Percentiles rank a stretch among this genome's conserved stretches.
Evolutionary conservation across 1,284 basidiomycete genomes (phyloP).

Genomic region (Ganoderma leucocontextum): DNA sequence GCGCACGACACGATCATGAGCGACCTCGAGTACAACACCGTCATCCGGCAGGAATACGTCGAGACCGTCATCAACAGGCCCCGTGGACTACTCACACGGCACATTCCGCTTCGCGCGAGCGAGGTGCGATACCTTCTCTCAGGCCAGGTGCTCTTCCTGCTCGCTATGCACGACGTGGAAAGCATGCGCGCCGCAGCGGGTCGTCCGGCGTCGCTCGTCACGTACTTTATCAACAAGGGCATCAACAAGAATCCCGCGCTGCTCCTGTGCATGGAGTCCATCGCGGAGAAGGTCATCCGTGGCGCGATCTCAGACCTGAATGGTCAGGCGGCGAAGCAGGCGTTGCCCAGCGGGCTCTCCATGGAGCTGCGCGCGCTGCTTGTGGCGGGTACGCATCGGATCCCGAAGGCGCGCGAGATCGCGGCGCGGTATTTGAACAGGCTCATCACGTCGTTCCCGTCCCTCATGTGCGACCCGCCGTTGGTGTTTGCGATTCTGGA

Average conservation of each 20-base stretch:
- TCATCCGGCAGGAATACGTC: constrained; percentile 89
- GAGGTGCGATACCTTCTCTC: constrained; percentile 84
- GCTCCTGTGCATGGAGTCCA: constrained; percentile 81
- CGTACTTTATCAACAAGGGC: constrained; percentile 91
- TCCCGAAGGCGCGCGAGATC: constrained; percentile 82
- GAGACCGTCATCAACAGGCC: constrained; percentile 78
- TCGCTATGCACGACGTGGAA: constrained; percentile 92
- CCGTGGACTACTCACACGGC: constrained; percentile 66
- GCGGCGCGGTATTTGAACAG: constrained; percentile 87
- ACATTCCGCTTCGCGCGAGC: constrained; percentile 74
- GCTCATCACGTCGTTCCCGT: constrained; percentile 93
- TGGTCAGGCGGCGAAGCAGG: constrained; percentile 80
- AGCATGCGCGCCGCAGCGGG: constrained; percentile 86
- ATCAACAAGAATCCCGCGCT: constrained; percentile 79
- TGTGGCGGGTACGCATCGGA: constrained; percentile 84
- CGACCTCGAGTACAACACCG: constrained; percentile 93
- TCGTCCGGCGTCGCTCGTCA: constrained; percentile 83
- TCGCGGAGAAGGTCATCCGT: constrained; percentile 89
- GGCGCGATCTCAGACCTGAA: constrained; percentile 78
- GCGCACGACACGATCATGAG: constrained; percentile 88
- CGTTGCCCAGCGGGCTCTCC: constrained; percentile 77
- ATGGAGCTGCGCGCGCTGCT: constrained; percentile 82
- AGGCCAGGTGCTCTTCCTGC: constrained; percentile 88
- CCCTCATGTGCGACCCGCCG: constrained; percentile 90
- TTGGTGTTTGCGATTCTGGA: constrained; percentile 93